These are phyloP conservation scores for Orbilia oligospora DNA, from an alignment of 2,329 filamentous ascomycete species.

Conservation along the genomic window DNA sequence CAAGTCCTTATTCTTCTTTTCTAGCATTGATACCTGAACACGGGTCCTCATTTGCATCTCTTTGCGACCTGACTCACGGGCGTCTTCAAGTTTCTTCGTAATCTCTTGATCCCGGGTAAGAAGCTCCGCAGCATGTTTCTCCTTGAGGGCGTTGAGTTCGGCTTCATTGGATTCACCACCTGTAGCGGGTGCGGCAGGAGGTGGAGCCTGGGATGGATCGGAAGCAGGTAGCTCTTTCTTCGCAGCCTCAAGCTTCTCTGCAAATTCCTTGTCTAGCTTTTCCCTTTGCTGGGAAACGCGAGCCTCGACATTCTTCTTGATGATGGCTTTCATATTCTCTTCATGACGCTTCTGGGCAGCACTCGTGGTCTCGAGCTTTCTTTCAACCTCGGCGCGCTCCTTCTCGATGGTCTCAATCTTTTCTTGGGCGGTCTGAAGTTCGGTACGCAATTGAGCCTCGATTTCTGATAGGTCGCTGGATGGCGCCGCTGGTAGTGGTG, in stretches of 20 bases:
- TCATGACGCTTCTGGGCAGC: slow-evolving; percentile 53
- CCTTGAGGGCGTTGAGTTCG: slow-evolving; percentile 61
- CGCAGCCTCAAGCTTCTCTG: slow-evolving; percentile 76
- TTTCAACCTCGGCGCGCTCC: slow-evolving; percentile 55
- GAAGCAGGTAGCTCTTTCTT: slow-evolving; percentile 71
- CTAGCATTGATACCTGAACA: slow-evolving; percentile 64
- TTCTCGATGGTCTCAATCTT: slow-evolving; percentile 43
- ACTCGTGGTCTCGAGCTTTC: slow-evolving; percentile 60
- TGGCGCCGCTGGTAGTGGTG: slow-evolving; percentile 20
- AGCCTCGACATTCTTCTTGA: slow-evolving; percentile 66
- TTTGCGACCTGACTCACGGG: slow-evolving; percentile 63
- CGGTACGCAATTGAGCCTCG: slow-evolving; percentile 40
- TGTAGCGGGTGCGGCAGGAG: slow-evolving; percentile 1
- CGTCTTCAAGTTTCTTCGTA: slow-evolving; percentile 62
- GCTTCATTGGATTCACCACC: slow-evolving; percentile 58
- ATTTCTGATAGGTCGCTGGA: slow-evolving; percentile 39
- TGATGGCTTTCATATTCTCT: slow-evolving; percentile 56
- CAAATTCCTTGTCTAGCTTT: slow-evolving; percentile 72
- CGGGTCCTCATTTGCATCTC: slow-evolving; percentile 64
- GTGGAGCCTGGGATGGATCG: slow-evolving; percentile 64
- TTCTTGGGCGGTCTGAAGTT: slow-evolving; percentile 45
- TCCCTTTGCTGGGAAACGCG: slow-evolving; percentile 72
- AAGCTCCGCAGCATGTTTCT: slow-evolving; percentile 49
- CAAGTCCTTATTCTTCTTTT: slow-evolving; percentile 64
- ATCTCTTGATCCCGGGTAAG: slow-evolving; percentile 47